These are phyloP conservation scores for Fomitopsis serialis DNA, from an alignment of 768 basidiomycete species.

Conservation along the genomic window DNA sequence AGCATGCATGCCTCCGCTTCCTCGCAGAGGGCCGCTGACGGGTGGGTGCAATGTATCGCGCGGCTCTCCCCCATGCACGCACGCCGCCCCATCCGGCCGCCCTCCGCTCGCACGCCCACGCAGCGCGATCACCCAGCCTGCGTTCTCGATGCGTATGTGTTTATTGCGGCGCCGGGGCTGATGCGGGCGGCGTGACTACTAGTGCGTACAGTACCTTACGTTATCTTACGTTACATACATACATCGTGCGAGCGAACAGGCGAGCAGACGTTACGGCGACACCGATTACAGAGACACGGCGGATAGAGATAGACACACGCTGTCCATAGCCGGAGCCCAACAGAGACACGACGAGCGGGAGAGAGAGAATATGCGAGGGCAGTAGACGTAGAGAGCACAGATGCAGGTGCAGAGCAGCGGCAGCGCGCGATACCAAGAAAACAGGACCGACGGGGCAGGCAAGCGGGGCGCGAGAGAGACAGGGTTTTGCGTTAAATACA, in stretches of 20 bases:
- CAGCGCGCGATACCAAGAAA: constrained; percentile 2
- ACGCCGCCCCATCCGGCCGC: neutral
- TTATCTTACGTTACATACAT: constrained; percentile 3
- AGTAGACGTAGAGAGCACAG: neutral
- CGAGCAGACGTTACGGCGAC: neutral
- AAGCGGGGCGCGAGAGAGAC: neutral
- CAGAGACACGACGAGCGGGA: neutral
- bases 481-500: neutral
- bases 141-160: neutral
- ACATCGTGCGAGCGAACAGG: neutral
- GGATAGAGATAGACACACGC: neutral
- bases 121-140: neutral
- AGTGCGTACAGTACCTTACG: constrained; percentile 1
- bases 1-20: no score
- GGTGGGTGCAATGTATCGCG: neutral
- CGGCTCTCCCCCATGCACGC: neutral
- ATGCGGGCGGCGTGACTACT: neutral
- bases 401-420: neutral
- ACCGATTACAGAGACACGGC: neutral
- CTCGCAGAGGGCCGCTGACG: no score
- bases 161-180: neutral
- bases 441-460: neutral
- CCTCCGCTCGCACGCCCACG: no score
- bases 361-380: neutral
- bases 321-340: neutral